Evolutionary conservation across 306 rosid species (phyloP).

Genomic region (Betula pendula): DNA sequence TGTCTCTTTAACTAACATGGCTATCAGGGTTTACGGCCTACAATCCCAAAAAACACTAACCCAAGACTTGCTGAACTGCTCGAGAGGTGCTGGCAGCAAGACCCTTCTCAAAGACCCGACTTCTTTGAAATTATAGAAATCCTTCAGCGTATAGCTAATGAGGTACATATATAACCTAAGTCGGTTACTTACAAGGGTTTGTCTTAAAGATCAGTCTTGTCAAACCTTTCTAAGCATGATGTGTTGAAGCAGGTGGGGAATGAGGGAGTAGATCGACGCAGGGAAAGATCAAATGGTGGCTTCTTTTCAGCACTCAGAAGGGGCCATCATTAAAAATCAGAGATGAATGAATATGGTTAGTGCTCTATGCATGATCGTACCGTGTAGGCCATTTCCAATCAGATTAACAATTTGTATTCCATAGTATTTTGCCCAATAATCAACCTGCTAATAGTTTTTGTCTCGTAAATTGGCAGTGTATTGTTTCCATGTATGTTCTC

Average conservation of each 20-base stretch:
- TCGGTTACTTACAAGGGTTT: background rate
- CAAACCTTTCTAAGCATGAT: constrained; percentile 18
- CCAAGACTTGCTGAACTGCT: constrained; percentile 77
- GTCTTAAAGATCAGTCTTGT: background rate
- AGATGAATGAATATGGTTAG: background rate
- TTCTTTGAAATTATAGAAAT: constrained; percentile 72
- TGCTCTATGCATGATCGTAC: background rate
- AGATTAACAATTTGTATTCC: constrained; percentile 19
- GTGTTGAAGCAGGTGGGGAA: constrained; percentile 47
- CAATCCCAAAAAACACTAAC: constrained; percentile 71
- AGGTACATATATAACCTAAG: constrained; percentile 44
- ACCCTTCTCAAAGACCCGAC: constrained; percentile 70
- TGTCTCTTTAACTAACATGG: constrained; percentile 27
- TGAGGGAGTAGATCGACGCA: constrained; percentile 49
- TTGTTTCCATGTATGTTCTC: background rate
- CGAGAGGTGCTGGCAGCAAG: constrained; percentile 87
- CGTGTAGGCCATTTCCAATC: constrained; percentile 18
- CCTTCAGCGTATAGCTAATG: constrained; percentile 67
- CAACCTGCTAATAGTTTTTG: background rate
- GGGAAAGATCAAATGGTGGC: constrained; percentile 49
- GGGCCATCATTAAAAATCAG: constrained; percentile 41
- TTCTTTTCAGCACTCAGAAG: constrained; percentile 68
- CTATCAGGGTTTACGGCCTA: constrained; percentile 75
- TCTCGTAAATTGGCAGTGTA: background rate
- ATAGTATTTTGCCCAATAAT: constrained; percentile 4